Evolutionary conservation across 2,329 filamentous ascomycete genomes (phyloP), one percentile per base, ranked within the genome.

Genomic region (Leptodontidium sp.): DNA sequence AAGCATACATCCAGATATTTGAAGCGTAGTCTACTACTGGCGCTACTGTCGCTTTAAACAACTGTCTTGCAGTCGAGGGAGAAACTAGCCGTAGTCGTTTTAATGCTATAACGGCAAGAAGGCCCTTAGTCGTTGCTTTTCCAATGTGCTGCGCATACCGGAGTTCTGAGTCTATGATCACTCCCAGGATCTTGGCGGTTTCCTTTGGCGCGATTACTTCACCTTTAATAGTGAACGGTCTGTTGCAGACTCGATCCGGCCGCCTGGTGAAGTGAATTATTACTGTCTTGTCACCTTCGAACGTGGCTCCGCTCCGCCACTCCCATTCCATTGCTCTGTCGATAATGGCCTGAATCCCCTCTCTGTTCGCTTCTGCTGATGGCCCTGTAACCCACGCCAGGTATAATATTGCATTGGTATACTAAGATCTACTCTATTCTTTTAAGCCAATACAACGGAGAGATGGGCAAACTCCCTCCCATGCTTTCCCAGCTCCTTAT

Each of bases 401-500:
- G 49, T 26, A 50, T 50, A 50, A 50, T 50, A 50, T 50, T 50
- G 21, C 21, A 50, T 50, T 50, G 21, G 21, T 50, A 50, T 50
- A 50, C 21, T 50, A 50, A 50, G 49, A 50, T 26, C 49, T 50
- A 50, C 4, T 50, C 21, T 50, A 5, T 50, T 50, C n/a, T 50
- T 50, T 50, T 26, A 50, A 50, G 49, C 21, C 49, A 50, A 50
- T 50, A 50, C 21, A 50, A 50, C 49, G 21, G 21, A 50, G 21
- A 50, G n/a, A 50, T 50, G 12, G 49, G 49, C 49, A 50, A 50
- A 50, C 12, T 50, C 49, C 21, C 21, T 50, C 49, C 9, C 49
- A 50, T 50, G 21, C 49, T 26, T 50, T 50, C 49, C 49, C 49
- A 50, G 21, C 49, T 50, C 49, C 21, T 50, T 50, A 50, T 50